Conservation (phyloP, 306 rosid species). For the Rosa lucieae region DNA sequence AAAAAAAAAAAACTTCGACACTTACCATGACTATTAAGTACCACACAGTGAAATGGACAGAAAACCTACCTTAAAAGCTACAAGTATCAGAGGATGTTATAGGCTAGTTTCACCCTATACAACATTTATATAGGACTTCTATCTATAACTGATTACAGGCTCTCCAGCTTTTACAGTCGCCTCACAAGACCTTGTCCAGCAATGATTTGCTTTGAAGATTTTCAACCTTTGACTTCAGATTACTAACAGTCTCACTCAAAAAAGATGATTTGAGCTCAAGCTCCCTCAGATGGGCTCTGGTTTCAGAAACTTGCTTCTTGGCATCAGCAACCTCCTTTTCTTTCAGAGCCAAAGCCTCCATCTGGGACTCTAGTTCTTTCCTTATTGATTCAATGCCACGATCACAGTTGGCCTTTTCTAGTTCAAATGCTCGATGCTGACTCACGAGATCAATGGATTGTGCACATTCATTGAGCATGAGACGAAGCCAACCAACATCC, state of each 20-base stretch:
- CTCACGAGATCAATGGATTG: slow-evolving; percentile 47
- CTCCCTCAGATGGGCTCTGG: slow-evolving; percentile 53
- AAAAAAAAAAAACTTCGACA: background rate
- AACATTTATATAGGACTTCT: slow-evolving; percentile 4
- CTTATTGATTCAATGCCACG: slow-evolving; percentile 44
- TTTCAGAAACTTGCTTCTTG: slow-evolving; percentile 44
- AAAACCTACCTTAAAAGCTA: background rate
- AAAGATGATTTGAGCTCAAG: slow-evolving; percentile 55
- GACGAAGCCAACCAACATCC: slow-evolving; percentile 63
- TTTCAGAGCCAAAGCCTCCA: slow-evolving; percentile 54
- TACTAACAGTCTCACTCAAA: slow-evolving; percentile 37
- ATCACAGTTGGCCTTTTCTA: slow-evolving; percentile 45
- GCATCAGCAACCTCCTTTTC: slow-evolving; percentile 58
- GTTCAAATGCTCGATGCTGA: slow-evolving; percentile 43
- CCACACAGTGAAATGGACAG: background rate
- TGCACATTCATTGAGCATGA: slow-evolving; percentile 42
- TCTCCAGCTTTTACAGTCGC: slow-evolving; percentile 1
- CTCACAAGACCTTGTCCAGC: slow-evolving; percentile 51
- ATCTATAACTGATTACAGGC: background rate
- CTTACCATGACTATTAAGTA: background rate
- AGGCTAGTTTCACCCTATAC: background rate
- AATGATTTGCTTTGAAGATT: slow-evolving; percentile 45
- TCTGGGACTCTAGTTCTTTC: slow-evolving; percentile 52
- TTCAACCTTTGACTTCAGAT: slow-evolving; percentile 57
- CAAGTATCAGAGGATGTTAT: background rate